These are phyloP conservation scores for Arthrobotrys pseudoclavata DNA, from an alignment of 2,329 filamentous ascomycete genomes.

Conservation along the genomic window DNA sequence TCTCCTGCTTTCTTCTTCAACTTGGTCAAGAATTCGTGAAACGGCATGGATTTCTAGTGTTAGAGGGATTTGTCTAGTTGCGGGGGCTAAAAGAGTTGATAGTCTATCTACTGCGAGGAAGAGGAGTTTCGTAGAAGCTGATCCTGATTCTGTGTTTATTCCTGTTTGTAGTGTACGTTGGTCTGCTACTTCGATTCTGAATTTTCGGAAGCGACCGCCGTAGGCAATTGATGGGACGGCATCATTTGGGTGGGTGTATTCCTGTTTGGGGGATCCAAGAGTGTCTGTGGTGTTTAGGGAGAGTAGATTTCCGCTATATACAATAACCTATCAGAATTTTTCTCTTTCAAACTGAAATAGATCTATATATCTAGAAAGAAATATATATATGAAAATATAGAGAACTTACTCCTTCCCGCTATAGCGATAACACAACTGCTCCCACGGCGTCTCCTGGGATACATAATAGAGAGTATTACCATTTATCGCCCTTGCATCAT, in stretches of 20 bases:
- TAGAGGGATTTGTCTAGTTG: not conserved
- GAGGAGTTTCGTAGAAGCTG: not conserved
- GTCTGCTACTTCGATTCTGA: constrained; percentile 23
- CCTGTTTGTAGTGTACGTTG: not conserved
- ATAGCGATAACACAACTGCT: not conserved
- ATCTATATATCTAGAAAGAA: not conserved
- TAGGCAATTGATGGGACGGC: not conserved
- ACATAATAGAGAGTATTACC: not conserved
- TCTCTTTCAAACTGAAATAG: too few species aligned
- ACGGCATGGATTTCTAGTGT: not conserved
- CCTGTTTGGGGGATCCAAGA: not conserved
- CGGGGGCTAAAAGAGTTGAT: not conserved
- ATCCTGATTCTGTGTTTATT: not conserved
- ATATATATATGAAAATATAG: not conserved
- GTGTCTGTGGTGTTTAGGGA: not conserved
- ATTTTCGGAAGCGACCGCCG: constrained; percentile 10
- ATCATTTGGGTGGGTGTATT: not conserved
- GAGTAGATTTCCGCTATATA: not conserved
- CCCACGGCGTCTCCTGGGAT: constrained; percentile 7
- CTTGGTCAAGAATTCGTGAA: not conserved
- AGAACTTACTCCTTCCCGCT: not conserved
- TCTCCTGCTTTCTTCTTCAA: not conserved
- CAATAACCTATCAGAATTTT: not conserved
- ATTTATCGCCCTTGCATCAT: not conserved
- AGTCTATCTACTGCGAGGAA: not conserved